phyloP scores from a whole-genome alignment of 495 filamentous ascomycete genomes.

The Aspergillus conjunctus region DNA sequence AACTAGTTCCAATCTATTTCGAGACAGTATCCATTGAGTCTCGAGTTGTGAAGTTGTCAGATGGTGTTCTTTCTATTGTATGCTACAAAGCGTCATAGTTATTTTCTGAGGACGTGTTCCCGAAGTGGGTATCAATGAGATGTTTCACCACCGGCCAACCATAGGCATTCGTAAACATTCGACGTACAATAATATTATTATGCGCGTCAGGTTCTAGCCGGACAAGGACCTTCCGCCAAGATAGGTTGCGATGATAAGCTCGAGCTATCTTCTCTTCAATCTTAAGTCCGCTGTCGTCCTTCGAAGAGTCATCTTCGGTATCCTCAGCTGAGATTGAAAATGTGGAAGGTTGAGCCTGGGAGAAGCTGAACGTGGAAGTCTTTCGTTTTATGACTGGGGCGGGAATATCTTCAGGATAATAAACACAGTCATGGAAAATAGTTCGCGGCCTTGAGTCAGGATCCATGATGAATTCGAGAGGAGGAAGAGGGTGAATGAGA shows the following conservation, averaged over 20 bases:
- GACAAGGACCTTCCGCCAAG: conserved; percentile 96
- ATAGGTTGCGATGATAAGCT: conserved; percentile 85
- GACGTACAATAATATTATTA: conserved; percentile 95
- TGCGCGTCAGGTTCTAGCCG: conserved; percentile 95
- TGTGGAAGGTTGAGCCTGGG: conserved; percentile 43
- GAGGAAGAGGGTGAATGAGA: conserved; percentile 84
- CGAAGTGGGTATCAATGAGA: conserved; percentile 90
- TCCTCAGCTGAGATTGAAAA: conserved; percentile 21
- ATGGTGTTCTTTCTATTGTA: neutral
- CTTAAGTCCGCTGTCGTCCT: conserved; percentile 60
- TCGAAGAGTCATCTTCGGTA: conserved; percentile 24
- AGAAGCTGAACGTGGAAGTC: conserved; percentile 41
- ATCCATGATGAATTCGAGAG: conserved; percentile 75
- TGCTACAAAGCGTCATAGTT: conserved; percentile 49
- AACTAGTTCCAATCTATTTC: too few relatives aligned
- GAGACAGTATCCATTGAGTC: neutral
- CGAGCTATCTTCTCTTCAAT: conserved; percentile 97
- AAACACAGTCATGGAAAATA: conserved; percentile 96
- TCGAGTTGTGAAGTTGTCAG: neutral
- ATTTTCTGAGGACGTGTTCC: conserved; percentile 60
- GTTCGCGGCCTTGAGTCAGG: conserved; percentile 82
- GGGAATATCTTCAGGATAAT: conserved; percentile 91
- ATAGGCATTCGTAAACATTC: conserved; percentile 95
- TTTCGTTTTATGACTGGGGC: conserved; percentile 67
- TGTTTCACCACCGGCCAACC: conserved; percentile 97